Evolutionary conservation across 139 green algal species (phyloP).

Genomic region (Pleodorina starrii): DNA sequence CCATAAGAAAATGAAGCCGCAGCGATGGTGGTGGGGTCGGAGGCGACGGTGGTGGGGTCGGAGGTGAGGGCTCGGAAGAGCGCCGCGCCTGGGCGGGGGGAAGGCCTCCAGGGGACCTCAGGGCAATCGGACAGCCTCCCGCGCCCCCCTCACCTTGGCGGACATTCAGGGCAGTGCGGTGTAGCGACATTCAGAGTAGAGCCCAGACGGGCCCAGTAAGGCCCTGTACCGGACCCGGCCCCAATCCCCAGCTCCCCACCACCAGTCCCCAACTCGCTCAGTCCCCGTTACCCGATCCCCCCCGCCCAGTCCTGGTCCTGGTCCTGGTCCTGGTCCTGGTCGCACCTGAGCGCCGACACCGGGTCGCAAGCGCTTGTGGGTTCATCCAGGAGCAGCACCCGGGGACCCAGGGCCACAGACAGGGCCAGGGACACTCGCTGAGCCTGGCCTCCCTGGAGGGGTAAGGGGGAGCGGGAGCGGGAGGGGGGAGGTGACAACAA

Average conservation of each 20-base stretch:
- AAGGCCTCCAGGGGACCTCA: no score
- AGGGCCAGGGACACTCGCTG: conserved; percentile 86
- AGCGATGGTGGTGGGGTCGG: no score
- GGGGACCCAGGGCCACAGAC: conserved; percentile 79
- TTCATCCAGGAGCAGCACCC: conserved; percentile 90
- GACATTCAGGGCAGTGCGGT: no score
- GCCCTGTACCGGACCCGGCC: neutral
- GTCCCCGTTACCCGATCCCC: neutral
- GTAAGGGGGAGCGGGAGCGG: neutral
- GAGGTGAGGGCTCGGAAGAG: neutral
- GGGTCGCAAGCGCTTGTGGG: conserved; percentile 84
- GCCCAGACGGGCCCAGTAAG: neutral
- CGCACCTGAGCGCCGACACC: conserved; percentile 62
- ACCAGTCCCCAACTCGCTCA: neutral
- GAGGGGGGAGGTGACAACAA: neutral
- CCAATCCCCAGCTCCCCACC: neutral
- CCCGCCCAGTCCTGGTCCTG: no score
- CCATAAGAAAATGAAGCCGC: no score
- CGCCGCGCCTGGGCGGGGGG: no score
- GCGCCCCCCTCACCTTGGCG: no score
- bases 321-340: no score
- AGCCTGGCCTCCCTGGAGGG: conserved; percentile 80
- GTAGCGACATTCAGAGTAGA: no score
- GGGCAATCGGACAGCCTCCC: no score
- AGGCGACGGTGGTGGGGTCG: no score